Conservation (phyloP, 2,329 filamentous ascomycete genomes). For the Alternaria arbusti region DNA sequence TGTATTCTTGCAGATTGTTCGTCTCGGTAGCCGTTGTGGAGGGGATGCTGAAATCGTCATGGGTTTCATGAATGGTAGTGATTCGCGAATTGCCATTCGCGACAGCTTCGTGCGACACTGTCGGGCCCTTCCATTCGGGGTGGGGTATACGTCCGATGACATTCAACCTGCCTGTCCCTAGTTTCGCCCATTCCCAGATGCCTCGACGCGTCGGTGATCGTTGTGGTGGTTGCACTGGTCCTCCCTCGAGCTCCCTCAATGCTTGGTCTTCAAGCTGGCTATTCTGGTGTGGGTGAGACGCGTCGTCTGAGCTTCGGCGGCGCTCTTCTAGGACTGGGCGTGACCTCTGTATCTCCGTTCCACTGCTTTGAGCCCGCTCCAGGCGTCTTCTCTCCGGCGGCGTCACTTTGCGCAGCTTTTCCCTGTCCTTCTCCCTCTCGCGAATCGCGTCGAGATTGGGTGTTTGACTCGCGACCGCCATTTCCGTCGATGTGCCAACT, state of each 20-base stretch:
- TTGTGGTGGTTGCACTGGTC: constrained; percentile 7
- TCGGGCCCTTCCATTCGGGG: constrained; percentile 34
- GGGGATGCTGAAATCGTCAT: constrained; percentile 42
- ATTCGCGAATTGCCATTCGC: constrained; percentile 19
- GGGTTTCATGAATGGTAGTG: constrained; percentile 15
- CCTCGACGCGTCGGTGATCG: constrained; percentile 33
- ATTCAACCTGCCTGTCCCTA: constrained; percentile 35
- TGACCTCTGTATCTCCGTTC: constrained; percentile 21
- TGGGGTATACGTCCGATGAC: constrained; percentile 40
- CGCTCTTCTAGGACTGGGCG: constrained; percentile 41
- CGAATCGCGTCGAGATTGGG: constrained; percentile 30
- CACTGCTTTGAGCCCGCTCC: constrained; percentile 14
- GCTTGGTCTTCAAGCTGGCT: constrained; percentile 9
- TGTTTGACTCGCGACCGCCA: constrained; percentile 34
- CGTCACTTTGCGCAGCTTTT: constrained; percentile 32
- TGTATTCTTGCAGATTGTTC: constrained; percentile 14
- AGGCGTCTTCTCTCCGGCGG: constrained; percentile 27
- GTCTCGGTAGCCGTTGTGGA: constrained; percentile 33
- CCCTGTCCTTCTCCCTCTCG: constrained; percentile 31
- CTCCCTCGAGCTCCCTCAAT: constrained; percentile 2
- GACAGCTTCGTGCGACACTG: constrained; percentile 17
- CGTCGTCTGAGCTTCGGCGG: constrained; percentile 45
- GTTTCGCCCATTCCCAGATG: constrained; percentile 45
- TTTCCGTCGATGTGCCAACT: constrained; percentile 41
- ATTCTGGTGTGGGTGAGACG: constrained; percentile 31